These are phyloP conservation scores for Blastobotrys muscicola DNA, from an alignment of 805 yeast genomes.

Conservation along the genomic window DNA sequence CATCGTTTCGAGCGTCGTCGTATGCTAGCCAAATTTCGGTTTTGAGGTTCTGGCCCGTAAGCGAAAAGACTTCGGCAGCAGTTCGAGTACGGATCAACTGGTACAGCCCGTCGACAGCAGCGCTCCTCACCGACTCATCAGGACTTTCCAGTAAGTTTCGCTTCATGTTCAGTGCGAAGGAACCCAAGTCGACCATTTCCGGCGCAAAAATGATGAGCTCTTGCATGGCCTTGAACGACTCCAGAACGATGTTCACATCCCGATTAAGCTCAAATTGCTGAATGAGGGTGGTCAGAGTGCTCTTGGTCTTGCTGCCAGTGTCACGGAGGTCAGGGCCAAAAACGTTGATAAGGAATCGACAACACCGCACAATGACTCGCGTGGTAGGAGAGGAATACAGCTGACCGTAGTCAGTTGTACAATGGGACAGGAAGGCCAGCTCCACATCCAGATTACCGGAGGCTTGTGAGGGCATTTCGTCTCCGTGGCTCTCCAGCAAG, in stretches of 20 bases:
- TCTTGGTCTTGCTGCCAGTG: constrained; percentile 13
- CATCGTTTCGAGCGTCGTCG: constrained; percentile 35
- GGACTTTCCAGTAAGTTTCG: constrained; percentile 14
- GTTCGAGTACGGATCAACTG: constrained; percentile 50
- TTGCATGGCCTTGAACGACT: constrained; percentile 35
- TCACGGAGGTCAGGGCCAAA: constrained; percentile 48
- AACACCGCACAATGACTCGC: constrained; percentile 34
- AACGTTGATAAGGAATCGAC: constrained; percentile 38
- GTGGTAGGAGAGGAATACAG: constrained; percentile 30
- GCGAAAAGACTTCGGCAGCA: constrained; percentile 31
- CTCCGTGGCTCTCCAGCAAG: constrained; percentile 42
- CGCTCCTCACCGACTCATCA: constrained; percentile 21
- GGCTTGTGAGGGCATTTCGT: constrained; percentile 33
- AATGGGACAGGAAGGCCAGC: constrained; percentile 9
- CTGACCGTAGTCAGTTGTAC: too few relatives aligned
- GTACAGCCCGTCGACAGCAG: constrained; percentile 46
- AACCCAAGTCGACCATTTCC: constrained; percentile 23
- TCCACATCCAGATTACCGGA: constrained; percentile 43
- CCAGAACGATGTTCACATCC: constrained; percentile 24
- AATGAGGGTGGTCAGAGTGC: constrained; percentile 22
- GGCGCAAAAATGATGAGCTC: constrained; percentile 41
- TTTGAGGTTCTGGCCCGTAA: constrained; percentile 35
- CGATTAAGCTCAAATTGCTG: constrained; percentile 28
- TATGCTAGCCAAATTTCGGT: constrained; percentile 52
- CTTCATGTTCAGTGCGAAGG: constrained; percentile 20